phyloP scores from a whole-genome alignment of 2,329 filamentous ascomycete species.

The Dactylonectria estremocensis region DNA sequence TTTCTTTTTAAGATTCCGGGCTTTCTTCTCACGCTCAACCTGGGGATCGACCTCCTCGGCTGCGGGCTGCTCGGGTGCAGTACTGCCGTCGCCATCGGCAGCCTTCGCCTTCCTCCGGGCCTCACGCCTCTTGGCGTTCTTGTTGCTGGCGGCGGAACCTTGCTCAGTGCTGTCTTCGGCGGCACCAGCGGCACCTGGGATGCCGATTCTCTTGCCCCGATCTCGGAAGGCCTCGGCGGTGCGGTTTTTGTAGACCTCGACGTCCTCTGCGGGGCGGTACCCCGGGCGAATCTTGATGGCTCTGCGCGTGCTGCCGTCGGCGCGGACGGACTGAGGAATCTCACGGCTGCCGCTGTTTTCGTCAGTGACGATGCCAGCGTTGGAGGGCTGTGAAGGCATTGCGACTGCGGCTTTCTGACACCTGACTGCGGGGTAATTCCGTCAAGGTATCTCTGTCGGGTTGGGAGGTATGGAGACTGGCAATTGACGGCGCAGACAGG shows the following conservation, averaged over 20 bases:
- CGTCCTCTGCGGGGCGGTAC: conserved; percentile 94
- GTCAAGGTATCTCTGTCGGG: conserved; percentile 29
- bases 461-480: conserved; percentile 22
- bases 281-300: conserved; percentile 96
- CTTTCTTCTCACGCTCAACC: conserved; percentile 91
- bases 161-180: conserved; percentile 65
- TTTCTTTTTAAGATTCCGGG: conserved; percentile 93
- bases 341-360: conserved; percentile 83
- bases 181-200: conserved; percentile 81
- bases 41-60: conserved; percentile 74
- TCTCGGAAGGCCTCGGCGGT: conserved; percentile 89
- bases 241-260: conserved; percentile 95
- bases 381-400: conserved; percentile 68
- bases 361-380: conserved; percentile 84
- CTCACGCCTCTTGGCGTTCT: conserved; percentile 86
- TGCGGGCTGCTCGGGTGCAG: conserved; percentile 38
- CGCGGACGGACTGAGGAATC: conserved; percentile 88
- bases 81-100: conserved; percentile 74
- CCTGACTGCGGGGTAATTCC: conserved; percentile 35
- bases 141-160: conserved; percentile 73
- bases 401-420: conserved; percentile 19
- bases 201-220: conserved; percentile 71
- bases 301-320: conserved; percentile 92
- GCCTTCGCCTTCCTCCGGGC: conserved; percentile 70
- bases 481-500: conserved; percentile 16